A percentile compares a stretch with the other conserved stretches of the same genome.
Conservation (phyloP, 257 asterid genomes). For the Craterostigma plantagineum region DNA sequence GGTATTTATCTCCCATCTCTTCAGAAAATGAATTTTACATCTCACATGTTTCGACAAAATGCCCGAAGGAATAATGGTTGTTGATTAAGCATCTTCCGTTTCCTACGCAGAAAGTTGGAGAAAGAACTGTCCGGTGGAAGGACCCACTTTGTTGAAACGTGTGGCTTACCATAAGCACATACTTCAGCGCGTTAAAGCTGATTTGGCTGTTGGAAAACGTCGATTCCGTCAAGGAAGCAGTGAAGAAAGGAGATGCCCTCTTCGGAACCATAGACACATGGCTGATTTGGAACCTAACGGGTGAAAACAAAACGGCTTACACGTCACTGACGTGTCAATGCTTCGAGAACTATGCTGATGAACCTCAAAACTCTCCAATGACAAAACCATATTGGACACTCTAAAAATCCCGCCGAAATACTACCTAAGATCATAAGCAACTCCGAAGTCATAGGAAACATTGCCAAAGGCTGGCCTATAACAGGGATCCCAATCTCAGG, state of each 20-base stretch:
- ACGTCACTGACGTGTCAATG: slow-evolving; percentile 74
- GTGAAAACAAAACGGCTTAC: slow-evolving; percentile 59
- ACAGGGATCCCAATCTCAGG: slow-evolving; percentile 72
- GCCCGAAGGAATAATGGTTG: too few species aligned
- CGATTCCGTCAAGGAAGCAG: slow-evolving; percentile 38
- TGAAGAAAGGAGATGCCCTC: slow-evolving; percentile 55
- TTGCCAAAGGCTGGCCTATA: slow-evolving; percentile 62
- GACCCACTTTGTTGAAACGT: slow-evolving; percentile 63
- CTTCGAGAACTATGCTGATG: slow-evolving; percentile 93
- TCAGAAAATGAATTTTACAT: background rate
- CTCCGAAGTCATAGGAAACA: slow-evolving; percentile 56
- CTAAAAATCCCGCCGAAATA: slow-evolving; percentile 30
- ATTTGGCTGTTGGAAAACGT: slow-evolving; percentile 80
- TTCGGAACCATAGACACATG: slow-evolving; percentile 90
- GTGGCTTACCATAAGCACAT: slow-evolving; percentile 78
- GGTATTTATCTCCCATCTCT: slow-evolving; percentile 18
- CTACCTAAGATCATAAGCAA: slow-evolving; percentile 66
- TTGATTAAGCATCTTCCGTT: background rate
- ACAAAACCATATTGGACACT: slow-evolving; percentile 25
- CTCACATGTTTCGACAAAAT: background rate
- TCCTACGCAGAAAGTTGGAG: slow-evolving; percentile 47
- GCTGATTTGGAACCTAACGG: slow-evolving; percentile 91
- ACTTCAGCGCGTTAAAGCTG: slow-evolving; percentile 76
- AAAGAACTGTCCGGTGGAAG: slow-evolving; percentile 68
- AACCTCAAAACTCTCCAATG: slow-evolving; percentile 65